Percentiles rank a stretch among this genome's conserved stretches.
phyloP scores from a whole-genome alignment of 345 rosid species.

The Populus pruinosa region DNA sequence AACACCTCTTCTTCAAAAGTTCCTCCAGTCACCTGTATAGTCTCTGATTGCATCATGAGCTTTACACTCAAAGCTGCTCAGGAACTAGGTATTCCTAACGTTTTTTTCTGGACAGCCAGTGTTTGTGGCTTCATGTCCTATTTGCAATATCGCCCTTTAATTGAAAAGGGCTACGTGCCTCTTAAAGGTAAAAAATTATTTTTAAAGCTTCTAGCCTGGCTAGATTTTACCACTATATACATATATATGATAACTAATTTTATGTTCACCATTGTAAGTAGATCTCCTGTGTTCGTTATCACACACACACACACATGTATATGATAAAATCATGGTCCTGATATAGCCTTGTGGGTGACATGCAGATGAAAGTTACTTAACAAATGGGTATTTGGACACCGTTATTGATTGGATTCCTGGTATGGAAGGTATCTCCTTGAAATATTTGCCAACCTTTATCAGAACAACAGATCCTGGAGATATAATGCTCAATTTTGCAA shows the following conservation, averaged over 20 bases:
- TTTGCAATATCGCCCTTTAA: neutral
- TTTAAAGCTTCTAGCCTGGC: neutral
- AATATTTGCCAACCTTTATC: conserved; percentile 12
- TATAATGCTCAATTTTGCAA: neutral
- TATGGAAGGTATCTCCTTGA: conserved; percentile 6
- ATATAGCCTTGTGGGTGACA: neutral
- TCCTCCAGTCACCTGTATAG: conserved; percentile 12
- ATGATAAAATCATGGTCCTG: neutral
- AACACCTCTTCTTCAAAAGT: neutral
- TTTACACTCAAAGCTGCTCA: conserved; percentile 8
- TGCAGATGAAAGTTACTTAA: conserved; percentile 15
- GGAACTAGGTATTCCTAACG: neutral
- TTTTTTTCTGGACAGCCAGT: conserved; percentile 14
- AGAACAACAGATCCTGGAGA: conserved; percentile 15
- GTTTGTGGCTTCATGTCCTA: conserved; percentile 8
- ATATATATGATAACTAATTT: too few species aligned
- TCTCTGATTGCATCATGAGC: conserved; percentile 12
- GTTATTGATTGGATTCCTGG: conserved; percentile 15
- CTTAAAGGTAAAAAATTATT: neutral
- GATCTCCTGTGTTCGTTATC: too few species aligned
- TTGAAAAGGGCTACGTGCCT: conserved; percentile 6
- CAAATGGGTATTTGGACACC: conserved; percentile 15
- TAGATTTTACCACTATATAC: too few species aligned
- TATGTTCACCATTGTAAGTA: too few species aligned
- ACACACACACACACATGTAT: too few species aligned